Conservation (phyloP, 768 basidiomycete species). For the Mycena venus region DNA sequence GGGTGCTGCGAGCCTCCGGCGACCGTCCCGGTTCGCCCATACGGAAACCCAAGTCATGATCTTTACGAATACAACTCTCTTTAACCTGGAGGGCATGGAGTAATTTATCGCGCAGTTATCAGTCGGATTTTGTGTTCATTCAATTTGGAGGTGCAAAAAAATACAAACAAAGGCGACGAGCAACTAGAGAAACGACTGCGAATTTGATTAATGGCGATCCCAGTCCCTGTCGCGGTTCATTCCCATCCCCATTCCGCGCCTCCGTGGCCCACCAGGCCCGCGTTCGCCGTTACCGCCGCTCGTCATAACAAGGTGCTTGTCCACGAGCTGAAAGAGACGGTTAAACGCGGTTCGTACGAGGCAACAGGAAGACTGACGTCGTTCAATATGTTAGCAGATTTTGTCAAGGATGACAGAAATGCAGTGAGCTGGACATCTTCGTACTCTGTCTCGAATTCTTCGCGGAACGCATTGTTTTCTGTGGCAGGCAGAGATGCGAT, state of each 20-base stretch:
- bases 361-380: conserved; percentile 70
- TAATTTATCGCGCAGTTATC: neutral
- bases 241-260: conserved; percentile 64
- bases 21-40: neutral
- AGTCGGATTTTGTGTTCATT: neutral
- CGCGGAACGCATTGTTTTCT: conserved; percentile 83
- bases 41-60: neutral
- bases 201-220: conserved; percentile 58
- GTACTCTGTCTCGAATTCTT: conserved; percentile 95
- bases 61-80: too few relatives aligned
- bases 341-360: conserved; percentile 4
- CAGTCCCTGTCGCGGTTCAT: conserved; percentile 64
- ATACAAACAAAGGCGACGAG: neutral
- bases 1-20: conserved; percentile 13
- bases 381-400: conserved; percentile 88
- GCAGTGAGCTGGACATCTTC: conserved; percentile 95
- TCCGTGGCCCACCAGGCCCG: conserved; percentile 58
- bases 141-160: conserved; percentile 13
- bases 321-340: conserved; percentile 69
- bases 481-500: conserved; percentile 91
- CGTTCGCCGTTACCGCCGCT: conserved; percentile 69
- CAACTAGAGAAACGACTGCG: conserved; percentile 53
- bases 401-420: conserved; percentile 89
- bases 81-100: neutral
- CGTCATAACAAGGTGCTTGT: conserved; percentile 80